Conservation (phyloP, 2,329 filamentous ascomycete species). For the Penicillium verrucosum region DNA sequence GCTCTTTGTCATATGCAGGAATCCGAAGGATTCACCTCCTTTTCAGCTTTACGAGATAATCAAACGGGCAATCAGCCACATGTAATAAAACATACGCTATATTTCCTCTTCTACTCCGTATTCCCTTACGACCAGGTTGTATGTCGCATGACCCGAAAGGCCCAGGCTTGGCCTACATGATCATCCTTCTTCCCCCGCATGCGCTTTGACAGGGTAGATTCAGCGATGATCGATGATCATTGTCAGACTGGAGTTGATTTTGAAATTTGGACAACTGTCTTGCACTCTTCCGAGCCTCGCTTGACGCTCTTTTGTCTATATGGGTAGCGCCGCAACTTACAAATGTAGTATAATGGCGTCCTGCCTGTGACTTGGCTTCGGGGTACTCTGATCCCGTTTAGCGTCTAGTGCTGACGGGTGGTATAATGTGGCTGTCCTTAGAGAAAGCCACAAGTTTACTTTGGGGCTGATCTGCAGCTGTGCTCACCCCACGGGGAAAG, state of each 20-base stretch:
- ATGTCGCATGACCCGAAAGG: background rate
- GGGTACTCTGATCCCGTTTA: background rate
- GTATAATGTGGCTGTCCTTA: background rate
- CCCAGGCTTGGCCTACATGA: background rate
- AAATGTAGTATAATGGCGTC: background rate
- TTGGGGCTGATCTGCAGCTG: conserved; percentile 3
- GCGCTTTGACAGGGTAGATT: background rate
- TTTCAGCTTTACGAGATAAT: background rate
- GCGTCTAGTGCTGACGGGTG: conserved; percentile 4
- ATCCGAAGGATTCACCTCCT: background rate
- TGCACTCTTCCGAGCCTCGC: background rate
- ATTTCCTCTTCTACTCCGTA: background rate
- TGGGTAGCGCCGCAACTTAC: background rate
- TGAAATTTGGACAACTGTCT: background rate
- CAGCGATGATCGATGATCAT: too few species aligned
- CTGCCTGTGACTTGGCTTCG: background rate
- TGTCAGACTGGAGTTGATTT: background rate
- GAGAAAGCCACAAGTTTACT: background rate
- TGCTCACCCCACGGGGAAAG: conserved; percentile 5
- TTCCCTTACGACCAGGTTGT: background rate
- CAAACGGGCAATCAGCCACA: background rate
- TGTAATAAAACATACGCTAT: background rate
- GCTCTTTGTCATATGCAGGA: background rate
- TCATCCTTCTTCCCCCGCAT: background rate
- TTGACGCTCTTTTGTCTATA: background rate